Conservation (phyloP, 768 basidiomycete genomes). For the Pleurotus ostreatus region DNA sequence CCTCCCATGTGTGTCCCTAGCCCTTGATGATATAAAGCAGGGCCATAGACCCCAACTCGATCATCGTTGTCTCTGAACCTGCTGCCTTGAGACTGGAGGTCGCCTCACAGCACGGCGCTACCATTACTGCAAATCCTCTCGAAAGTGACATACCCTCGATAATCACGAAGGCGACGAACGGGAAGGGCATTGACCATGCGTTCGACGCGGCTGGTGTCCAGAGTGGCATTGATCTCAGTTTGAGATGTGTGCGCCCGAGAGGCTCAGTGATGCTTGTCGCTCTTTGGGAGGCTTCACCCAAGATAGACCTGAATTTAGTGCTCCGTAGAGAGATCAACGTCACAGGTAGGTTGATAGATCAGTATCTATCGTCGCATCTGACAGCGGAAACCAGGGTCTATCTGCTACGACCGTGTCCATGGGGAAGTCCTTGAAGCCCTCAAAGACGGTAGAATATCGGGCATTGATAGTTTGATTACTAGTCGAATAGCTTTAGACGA, state of each 20-base stretch:
- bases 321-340: constrained; percentile 33
- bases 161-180: constrained; percentile 22
- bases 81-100: constrained; percentile 30
- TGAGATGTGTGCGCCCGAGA: constrained; percentile 30
- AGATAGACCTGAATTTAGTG: constrained; percentile 32
- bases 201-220: constrained; percentile 46
- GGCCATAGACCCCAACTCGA: constrained; percentile 21
- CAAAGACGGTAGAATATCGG: constrained; percentile 30
- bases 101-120: constrained; percentile 33
- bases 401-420: constrained; percentile 37
- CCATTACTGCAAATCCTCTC: constrained; percentile 31
- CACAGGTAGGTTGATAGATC: constrained; percentile 25
- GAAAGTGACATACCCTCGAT: constrained; percentile 20
- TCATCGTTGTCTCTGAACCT: constrained; percentile 38
- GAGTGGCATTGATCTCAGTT: constrained; percentile 29
- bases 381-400: constrained; percentile 24
- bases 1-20: background rate
- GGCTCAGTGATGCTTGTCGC: constrained; percentile 39
- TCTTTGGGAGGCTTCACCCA: constrained; percentile 34
- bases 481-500: constrained; percentile 36
- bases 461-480: constrained; percentile 40
- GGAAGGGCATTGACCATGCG: constrained; percentile 37
- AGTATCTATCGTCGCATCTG: background rate
- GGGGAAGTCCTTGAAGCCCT: constrained; percentile 34
- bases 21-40: constrained; percentile 11